Evolutionary conservation across 2,329 filamentous ascomycete genomes (phyloP).

Genomic region (Sporothrix pseudoabietina): DNA sequence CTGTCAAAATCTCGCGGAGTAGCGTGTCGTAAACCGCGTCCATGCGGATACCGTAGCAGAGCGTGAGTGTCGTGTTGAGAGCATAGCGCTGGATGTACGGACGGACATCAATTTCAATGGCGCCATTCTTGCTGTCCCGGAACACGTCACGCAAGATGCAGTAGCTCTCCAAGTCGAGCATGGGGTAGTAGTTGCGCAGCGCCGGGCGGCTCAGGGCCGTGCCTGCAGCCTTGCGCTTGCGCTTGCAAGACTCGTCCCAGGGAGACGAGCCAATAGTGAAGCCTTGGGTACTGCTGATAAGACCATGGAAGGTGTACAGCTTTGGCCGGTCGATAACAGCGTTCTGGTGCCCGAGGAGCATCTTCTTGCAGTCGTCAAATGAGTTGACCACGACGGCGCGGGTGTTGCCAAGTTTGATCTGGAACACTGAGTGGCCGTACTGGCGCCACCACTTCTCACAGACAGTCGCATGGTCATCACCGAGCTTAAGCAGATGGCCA

Average conservation of each 20-base stretch:
- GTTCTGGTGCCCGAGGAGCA: constrained; percentile 80
- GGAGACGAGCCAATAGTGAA: constrained; percentile 84
- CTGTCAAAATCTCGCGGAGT: constrained; percentile 71
- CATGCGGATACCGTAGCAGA: constrained; percentile 80
- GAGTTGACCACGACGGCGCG: constrained; percentile 78
- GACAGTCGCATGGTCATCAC: constrained; percentile 57
- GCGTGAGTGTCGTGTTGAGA: constrained; percentile 73
- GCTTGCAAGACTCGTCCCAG: constrained; percentile 81
- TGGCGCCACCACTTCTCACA: constrained; percentile 60
- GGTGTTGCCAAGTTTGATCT: constrained; percentile 68
- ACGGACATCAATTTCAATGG: constrained; percentile 65
- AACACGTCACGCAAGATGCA: constrained; percentile 73
- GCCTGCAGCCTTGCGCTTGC: constrained; percentile 73
- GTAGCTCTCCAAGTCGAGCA: constrained; percentile 75
- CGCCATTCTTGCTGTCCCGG: constrained; percentile 53
- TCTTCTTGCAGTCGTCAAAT: constrained; percentile 70
- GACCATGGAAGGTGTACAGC: constrained; percentile 79
- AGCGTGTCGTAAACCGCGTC: constrained; percentile 54
- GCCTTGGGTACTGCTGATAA: constrained; percentile 74
- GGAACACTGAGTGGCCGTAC: constrained; percentile 63
- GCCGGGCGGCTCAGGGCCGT: constrained; percentile 73
- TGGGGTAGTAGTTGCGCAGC: constrained; percentile 76
- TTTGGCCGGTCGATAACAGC: constrained; percentile 76
- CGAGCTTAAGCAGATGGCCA: constrained; percentile 64
- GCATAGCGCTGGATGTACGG: constrained; percentile 75